Percentiles rank a stretch among this genome's conserved stretches.
Evolutionary conservation across 2,329 filamentous ascomycete species (phyloP).

Genomic region (Emmonsia crescens): DNA sequence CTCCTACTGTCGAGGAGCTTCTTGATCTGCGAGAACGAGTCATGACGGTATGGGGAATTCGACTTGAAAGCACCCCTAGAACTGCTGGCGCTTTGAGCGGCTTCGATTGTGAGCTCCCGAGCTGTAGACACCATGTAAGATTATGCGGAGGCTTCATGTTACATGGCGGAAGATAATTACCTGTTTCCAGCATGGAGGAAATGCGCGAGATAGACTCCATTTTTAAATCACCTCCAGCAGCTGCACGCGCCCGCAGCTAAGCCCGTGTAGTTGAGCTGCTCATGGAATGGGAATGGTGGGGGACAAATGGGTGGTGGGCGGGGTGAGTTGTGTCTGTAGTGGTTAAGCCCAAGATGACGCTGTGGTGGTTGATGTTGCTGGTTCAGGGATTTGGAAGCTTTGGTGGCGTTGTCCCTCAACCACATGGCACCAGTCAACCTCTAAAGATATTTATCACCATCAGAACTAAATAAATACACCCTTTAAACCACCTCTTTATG

Average conservation of each 20-base stretch:
- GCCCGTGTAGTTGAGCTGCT: not conserved
- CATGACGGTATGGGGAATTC: constrained; percentile 50
- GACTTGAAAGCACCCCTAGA: constrained; percentile 38
- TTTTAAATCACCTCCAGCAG: not conserved
- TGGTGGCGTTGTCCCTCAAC: not conserved
- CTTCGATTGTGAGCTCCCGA: constrained; percentile 93
- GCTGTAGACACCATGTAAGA: constrained; percentile 44
- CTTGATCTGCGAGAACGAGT: constrained; percentile 78
- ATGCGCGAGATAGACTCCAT: constrained; percentile 98
- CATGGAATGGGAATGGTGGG: not conserved
- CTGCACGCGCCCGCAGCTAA: not conserved
- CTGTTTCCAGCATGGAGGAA: constrained; percentile 86
- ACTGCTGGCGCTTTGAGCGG: constrained; percentile 72
- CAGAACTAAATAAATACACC: no score
- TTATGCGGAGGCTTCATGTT: not conserved
- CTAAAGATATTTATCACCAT: no score
- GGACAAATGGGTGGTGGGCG: not conserved
- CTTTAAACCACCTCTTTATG: no score
- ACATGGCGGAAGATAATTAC: constrained; percentile 40
- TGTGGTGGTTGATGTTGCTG: not conserved
- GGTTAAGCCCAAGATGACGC: not conserved
- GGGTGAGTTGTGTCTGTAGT: not conserved
- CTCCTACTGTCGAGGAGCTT: constrained; percentile 88
- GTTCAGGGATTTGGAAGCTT: constrained; percentile 1
- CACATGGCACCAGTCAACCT: not conserved